Percentiles rank a stretch among this genome's conserved stretches.
Evolutionary conservation across 2,329 filamentous ascomycete species (phyloP).

Genomic region (Fusarium sp.): DNA sequence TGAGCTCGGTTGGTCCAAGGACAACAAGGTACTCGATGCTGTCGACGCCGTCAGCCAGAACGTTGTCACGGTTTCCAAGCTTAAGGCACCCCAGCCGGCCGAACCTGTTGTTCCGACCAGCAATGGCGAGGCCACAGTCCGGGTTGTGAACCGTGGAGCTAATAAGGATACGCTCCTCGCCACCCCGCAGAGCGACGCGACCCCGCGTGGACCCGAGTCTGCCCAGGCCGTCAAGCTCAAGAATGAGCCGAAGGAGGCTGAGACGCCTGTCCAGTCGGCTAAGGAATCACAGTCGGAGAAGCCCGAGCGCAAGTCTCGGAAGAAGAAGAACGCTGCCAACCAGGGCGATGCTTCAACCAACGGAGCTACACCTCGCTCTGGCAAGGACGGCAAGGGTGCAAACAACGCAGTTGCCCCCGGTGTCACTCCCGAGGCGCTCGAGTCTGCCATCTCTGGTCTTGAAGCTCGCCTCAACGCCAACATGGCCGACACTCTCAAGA

Average conservation of each 20-base stretch:
- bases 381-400: conserved; percentile 50
- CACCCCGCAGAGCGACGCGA: conserved; percentile 41
- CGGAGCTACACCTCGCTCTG: conserved; percentile 51
- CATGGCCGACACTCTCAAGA: conserved; percentile 64
- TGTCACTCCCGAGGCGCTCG: conserved; percentile 61
- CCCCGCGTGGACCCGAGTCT: conserved; percentile 49
- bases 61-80: conserved; percentile 78
- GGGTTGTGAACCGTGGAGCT: conserved; percentile 49
- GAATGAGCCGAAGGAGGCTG: conserved; percentile 61
- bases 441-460: conserved; percentile 65
- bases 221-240: conserved; percentile 54
- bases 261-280: conserved; percentile 54
- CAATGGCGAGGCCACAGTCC: conserved; percentile 52
- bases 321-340: conserved; percentile 71
- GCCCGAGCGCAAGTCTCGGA: conserved; percentile 69
- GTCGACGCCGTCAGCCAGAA: conserved; percentile 82
- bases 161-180: conserved; percentile 52
- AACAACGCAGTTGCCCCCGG: conserved; percentile 38
- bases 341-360: conserved; percentile 60
- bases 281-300: conserved; percentile 64
- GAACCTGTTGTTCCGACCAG: conserved; percentile 47
- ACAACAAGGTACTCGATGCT: conserved; percentile 86
- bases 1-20: conserved; percentile 90
- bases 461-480: conserved; percentile 63
- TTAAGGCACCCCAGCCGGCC: conserved; percentile 65